Conservation (phyloP, 495 filamentous ascomycete species). For the Aspergillus avenaceus region DNA sequence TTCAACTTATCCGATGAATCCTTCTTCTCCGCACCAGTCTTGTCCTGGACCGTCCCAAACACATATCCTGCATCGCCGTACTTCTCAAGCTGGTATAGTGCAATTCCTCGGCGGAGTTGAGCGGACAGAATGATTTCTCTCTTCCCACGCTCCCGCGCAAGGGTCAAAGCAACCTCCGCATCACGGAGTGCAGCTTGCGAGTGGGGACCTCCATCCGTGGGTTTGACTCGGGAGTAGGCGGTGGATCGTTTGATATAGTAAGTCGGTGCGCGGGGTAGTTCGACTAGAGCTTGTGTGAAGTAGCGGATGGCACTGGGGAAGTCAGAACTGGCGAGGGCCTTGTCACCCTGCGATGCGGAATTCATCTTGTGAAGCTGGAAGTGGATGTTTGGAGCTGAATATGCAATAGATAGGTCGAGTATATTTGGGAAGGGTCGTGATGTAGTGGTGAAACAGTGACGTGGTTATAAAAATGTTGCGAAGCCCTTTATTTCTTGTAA, state of each 20-base stretch:
- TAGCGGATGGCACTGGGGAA: slow-evolving; percentile 63
- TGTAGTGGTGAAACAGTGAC: no score
- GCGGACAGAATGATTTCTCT: slow-evolving; percentile 75
- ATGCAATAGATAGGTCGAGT: not conserved
- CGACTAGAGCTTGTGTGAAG: slow-evolving; percentile 71
- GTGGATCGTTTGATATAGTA: slow-evolving; percentile 89
- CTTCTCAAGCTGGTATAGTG: slow-evolving; percentile 64
- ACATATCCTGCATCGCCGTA: slow-evolving; percentile 75
- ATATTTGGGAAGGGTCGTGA: not conserved
- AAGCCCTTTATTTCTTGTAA: no score
- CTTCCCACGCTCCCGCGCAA: slow-evolving; percentile 69
- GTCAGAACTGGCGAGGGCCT: slow-evolving; percentile 60
- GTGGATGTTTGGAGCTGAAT: not conserved
- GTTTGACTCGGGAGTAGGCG: slow-evolving; percentile 66
- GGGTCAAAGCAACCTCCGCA: slow-evolving; percentile 70
- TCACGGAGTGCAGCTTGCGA: slow-evolving; percentile 63
- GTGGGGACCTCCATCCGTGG: slow-evolving; percentile 43
- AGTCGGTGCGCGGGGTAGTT: slow-evolving; percentile 61
- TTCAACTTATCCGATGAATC: slow-evolving; percentile 26
- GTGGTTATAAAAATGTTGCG: no score
- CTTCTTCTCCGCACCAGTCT: slow-evolving; percentile 51
- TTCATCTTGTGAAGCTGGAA: slow-evolving; percentile 43
- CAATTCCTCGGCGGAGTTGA: slow-evolving; percentile 75
- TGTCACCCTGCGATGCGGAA: slow-evolving; percentile 56
- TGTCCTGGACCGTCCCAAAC: slow-evolving; percentile 60